A percentile compares a stretch with the other conserved stretches of the same genome.
Evolutionary conservation across 345 rosid genomes (phyloP).

Genomic region (Sisymbrium altissimum): DNA sequence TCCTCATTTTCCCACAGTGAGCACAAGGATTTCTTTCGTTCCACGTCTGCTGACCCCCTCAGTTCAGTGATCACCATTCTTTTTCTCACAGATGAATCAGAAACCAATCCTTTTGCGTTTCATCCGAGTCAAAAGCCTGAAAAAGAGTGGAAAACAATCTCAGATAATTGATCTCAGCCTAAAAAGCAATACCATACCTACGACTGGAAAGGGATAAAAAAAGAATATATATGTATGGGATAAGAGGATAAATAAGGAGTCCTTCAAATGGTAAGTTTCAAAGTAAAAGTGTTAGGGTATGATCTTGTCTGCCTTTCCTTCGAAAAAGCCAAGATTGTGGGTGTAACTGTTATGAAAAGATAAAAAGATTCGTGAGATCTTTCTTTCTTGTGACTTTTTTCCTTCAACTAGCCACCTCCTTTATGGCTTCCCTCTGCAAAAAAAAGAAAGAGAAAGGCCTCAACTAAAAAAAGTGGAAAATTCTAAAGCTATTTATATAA

Average conservation of each 20-base stretch:
- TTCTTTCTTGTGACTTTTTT: slow-evolving; percentile 56
- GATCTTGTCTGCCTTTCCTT: slow-evolving; percentile 46
- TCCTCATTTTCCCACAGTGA: slow-evolving; percentile 35
- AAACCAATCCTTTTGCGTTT: slow-evolving; percentile 41
- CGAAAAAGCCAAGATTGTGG: slow-evolving; percentile 52
- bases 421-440: slow-evolving; percentile 51
- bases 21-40: slow-evolving; percentile 32
- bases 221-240: slow-evolving; percentile 13
- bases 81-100: slow-evolving; percentile 38
- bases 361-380: slow-evolving; percentile 72
- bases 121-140: slow-evolving; percentile 50
- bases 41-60: slow-evolving; percentile 43
- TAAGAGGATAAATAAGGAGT: slow-evolving; percentile 35
- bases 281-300: slow-evolving; percentile 33
- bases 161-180: slow-evolving; percentile 20
- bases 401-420: slow-evolving; percentile 62
- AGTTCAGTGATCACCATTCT: slow-evolving; percentile 35
- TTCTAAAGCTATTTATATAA: slow-evolving; percentile 50
- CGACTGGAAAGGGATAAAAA: slow-evolving; percentile 32
- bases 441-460: slow-evolving; percentile 38
- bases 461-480: slow-evolving; percentile 28
- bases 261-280: slow-evolving; percentile 38
- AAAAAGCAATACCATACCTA: slow-evolving; percentile 36
- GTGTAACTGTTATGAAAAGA: slow-evolving; percentile 77
- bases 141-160: slow-evolving; percentile 31